Conservation (phyloP, 2,329 filamentous ascomycete genomes). For the Fusarium sp. region DNA sequence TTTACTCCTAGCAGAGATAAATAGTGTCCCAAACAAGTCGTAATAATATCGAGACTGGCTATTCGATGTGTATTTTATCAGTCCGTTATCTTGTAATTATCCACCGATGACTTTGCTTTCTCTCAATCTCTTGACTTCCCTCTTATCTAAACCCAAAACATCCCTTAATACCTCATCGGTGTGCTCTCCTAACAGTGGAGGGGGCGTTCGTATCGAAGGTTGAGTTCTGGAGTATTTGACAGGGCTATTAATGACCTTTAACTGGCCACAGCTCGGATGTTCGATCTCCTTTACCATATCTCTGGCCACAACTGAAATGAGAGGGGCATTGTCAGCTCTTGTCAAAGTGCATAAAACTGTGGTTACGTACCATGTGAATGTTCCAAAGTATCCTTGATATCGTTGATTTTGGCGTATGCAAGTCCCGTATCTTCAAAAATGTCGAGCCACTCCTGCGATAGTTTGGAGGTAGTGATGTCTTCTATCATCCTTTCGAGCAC, state of each 20-base stretch:
- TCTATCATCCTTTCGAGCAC: slow-evolving; percentile 85
- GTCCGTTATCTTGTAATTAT: neutral
- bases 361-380: slow-evolving; percentile 78
- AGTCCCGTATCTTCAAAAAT: slow-evolving; percentile 87
- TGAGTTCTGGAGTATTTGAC: slow-evolving; percentile 90
- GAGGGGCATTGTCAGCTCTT: accelerated
- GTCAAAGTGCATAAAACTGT: too few relatives aligned
- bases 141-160: accelerated
- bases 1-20: too few relatives aligned
- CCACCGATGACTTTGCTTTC: neutral
- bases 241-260: slow-evolving; percentile 91
- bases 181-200: slow-evolving; percentile 87
- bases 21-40: too few relatives aligned
- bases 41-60: too few relatives aligned
- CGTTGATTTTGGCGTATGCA: slow-evolving; percentile 92
- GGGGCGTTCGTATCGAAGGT: slow-evolving; percentile 79
- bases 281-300: slow-evolving; percentile 90
- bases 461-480: slow-evolving; percentile 76
- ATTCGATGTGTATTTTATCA: too few relatives aligned
- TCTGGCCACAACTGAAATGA: slow-evolving; percentile 64
- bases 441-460: slow-evolving; percentile 86
- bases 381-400: slow-evolving; percentile 84
- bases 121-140: neutral
- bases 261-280: slow-evolving; percentile 82
- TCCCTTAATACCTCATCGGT: slow-evolving; percentile 77